phyloP scores from a whole-genome alignment of 2,329 filamentous ascomycete species.

The Podosphaera xanthii region DNA sequence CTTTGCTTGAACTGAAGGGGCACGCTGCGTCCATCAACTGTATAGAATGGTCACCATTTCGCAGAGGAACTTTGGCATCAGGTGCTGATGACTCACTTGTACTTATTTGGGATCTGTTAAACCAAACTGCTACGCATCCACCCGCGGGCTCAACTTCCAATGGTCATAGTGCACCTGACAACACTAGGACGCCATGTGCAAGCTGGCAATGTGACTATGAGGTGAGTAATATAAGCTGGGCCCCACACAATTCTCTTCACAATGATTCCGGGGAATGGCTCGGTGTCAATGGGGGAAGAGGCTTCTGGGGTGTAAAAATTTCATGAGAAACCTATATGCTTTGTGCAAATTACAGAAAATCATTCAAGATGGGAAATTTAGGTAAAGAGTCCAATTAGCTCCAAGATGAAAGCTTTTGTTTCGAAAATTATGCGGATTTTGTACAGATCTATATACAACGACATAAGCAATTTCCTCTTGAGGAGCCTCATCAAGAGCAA shows the following conservation, averaged over 20 bases:
- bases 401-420: no score
- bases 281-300: constrained; percentile 57
- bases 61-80: constrained; percentile 71
- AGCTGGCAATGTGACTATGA: constrained; percentile 77
- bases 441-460: no score
- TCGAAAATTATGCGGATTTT: no score
- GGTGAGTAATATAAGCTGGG: constrained; percentile 68
- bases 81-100: constrained; percentile 84
- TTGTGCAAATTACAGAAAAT: no score
- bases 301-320: constrained; percentile 42
- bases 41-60: constrained; percentile 81
- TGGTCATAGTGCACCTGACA: constrained; percentile 29
- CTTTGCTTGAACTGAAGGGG: constrained; percentile 75
- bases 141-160: constrained; percentile 21
- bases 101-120: constrained; percentile 81
- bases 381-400: no score
- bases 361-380: no score
- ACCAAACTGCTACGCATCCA: constrained; percentile 19
- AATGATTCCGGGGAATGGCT: constrained; percentile 61
- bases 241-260: constrained; percentile 44
- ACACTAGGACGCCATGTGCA: constrained; percentile 42
- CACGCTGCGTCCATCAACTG: constrained; percentile 73
- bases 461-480: no score
- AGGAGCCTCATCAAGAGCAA: no score
- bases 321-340: constrained; percentile 4